Evolutionary conservation across 495 filamentous ascomycete species (phyloP), one percentile per base, ranked within the genome.

Genomic region (Talaromyces adpressus): DNA sequence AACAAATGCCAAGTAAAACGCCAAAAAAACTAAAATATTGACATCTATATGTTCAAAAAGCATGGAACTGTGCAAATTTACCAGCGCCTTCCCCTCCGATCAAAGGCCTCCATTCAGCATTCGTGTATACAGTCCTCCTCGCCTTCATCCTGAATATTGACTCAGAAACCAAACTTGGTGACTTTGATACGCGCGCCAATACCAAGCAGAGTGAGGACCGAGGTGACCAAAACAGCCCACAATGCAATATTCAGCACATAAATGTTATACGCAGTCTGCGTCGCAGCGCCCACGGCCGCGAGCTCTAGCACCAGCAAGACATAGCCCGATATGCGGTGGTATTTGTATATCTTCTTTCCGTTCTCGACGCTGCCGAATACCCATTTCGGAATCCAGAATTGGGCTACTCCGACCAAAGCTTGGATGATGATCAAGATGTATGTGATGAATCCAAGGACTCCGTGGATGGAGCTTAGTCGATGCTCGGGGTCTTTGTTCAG

Each of bases 321-420:
- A 73, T 98, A 98, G 18, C 93, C 93, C n/a, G 77, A 79, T 62
- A 79, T 74, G 14, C 93, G 85, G 73, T 97, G 93, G 68, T 92
- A 97, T 71, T 96, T 96, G 77, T 92, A 98, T 34, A 94, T 65
- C 39, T 74, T 78, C 80, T 92, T 95, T 30, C 91, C 93, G 1
- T 85, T 88, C 25, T 89, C 87, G 62, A 86, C 86, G 64, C 91
- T 85, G 20, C 93, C 93, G 64, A 91, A 91, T 0, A 96, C 62
- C 4, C 59, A 51, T 0, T 65, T 63, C 0, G 92, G 92, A 4
- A 83, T 67, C 61, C 83, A 91, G 77, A 85, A 96, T 71, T 92
- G 89, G 18, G 89, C 86, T 27, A 96, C 82, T 11, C 93, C 93
- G 63, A 94, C 82, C 1, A 85, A 39, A 29, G 89, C 88, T 72